Evolutionary conservation across 2,329 filamentous ascomycete species (phyloP).

Genomic region (Microascus cirrosus): DNA sequence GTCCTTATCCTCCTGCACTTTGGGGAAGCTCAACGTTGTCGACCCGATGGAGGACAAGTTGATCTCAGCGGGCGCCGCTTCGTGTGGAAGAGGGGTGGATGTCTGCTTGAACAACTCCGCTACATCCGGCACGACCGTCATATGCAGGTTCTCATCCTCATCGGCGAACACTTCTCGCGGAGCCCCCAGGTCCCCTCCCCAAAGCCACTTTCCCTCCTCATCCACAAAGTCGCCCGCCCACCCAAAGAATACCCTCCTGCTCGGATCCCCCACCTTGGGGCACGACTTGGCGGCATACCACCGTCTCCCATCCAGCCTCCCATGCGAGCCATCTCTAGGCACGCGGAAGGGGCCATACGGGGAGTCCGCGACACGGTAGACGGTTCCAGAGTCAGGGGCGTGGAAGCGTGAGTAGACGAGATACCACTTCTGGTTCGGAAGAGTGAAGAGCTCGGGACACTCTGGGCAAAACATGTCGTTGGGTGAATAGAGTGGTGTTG

Average conservation of each 20-base stretch:
- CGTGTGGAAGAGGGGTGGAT: neutral
- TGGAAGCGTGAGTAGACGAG: slow-evolving; percentile 20
- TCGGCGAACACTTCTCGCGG: slow-evolving; percentile 19
- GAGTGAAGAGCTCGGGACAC: slow-evolving; percentile 22
- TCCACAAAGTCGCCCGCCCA: slow-evolving; percentile 21
- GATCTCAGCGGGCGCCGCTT: slow-evolving; percentile 9
- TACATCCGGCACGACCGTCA: slow-evolving; percentile 14
- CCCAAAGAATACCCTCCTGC: slow-evolving; percentile 19
- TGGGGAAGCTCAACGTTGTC: slow-evolving; percentile 14
- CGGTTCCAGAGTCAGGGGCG: slow-evolving; percentile 21
- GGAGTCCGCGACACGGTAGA: slow-evolving; percentile 21
- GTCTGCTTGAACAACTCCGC: slow-evolving; percentile 2
- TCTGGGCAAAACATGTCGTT: slow-evolving; percentile 23
- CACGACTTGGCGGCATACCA: slow-evolving; percentile 25
- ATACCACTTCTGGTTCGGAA: slow-evolving; percentile 23
- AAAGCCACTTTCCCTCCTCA: slow-evolving; percentile 22
- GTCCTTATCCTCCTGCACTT: slow-evolving; percentile 9
- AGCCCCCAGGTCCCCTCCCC: slow-evolving; percentile 22
- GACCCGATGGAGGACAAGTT: slow-evolving; percentile 12
- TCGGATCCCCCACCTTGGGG: slow-evolving; percentile 15
- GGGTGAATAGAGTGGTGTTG: slow-evolving; percentile 19
- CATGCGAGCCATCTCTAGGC: slow-evolving; percentile 19
- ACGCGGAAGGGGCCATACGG: slow-evolving; percentile 21
- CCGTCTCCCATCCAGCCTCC: slow-evolving; percentile 20
- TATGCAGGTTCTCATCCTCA: slow-evolving; percentile 12